Evolutionary conservation across 495 filamentous ascomycete species (phyloP), one percentile per base, ranked within the genome.

Genomic region (Podospora sp.): DNA sequence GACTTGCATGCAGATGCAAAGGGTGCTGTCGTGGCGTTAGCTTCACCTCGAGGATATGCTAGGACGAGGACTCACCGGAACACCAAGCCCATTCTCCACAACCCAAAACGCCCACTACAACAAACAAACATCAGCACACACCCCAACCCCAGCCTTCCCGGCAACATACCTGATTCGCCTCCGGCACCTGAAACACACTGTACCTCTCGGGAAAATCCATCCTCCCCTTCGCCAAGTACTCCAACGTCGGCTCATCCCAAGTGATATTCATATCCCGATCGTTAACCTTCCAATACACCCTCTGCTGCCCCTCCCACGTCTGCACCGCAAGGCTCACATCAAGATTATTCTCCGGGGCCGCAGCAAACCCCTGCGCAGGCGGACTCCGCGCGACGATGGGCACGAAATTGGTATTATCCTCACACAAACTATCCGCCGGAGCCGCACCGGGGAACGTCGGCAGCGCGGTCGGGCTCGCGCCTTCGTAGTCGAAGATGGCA

Each of bases 1-100:
- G 40, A 14, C 40, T 46, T 46, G 14, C 40, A 71, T 87, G 83
- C 8, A 89, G 77, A 68, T 88, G 83, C 58, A 86, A 79, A n/a
- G 84, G 85, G 60, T 77, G 82, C 11, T 57, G 6, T 5, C 24
- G 5, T 24, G 12, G n/a, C 5, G 2, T 14, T 57, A n/a, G 25
- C 6, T 57, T 57, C 24, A 6, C 4, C 24, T 24, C 25, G n/a
- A 26, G 6, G 53, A 8, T 20, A 26, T 14, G n/a, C 2, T 24
- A 6, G 53, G 2, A 57, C 2, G 6, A n/a, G 25, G 53, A 57
- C 53, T 22, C 24, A 57, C 53, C 33, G 69, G 59, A 21, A 71
- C 40, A 16, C 57, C 53, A 62, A 65, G 51, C 11, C 55, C 52
- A 26, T 67, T 75, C 66, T 79, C 70, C 50, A 85, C 76, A 5